Evolutionary conservation across 2,329 filamentous ascomycete genomes (phyloP).

Genomic region (Hypocrella siamensis): DNA sequence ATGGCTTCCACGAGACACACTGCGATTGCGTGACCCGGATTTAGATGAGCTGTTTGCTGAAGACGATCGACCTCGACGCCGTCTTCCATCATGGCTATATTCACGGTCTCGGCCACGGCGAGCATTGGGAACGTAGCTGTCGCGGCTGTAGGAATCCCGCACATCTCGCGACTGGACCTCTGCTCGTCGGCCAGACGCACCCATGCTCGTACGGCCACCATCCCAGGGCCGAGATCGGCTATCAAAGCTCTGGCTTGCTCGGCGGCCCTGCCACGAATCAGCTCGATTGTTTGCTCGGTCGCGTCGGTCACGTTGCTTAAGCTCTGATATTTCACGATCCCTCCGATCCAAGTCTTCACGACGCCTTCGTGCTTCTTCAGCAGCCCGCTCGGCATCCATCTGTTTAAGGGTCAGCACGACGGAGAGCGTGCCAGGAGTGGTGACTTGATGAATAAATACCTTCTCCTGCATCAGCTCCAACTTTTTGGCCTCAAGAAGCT

Average conservation of each 20-base stretch:
- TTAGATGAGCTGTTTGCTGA: conserved; percentile 15
- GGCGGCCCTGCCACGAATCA: conserved; percentile 37
- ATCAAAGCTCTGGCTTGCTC: conserved; percentile 34
- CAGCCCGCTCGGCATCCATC: conserved; percentile 71
- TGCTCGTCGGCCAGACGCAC: conserved; percentile 32
- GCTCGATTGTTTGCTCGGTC: conserved; percentile 35
- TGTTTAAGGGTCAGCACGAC: conserved; percentile 15
- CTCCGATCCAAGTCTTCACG: conserved; percentile 57
- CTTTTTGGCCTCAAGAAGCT: conserved; percentile 92
- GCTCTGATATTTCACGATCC: conserved; percentile 52
- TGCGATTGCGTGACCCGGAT: conserved; percentile 18
- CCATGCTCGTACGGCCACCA: conserved; percentile 26
- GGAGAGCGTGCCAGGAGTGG: too few relatives aligned
- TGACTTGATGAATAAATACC: conserved; percentile 31
- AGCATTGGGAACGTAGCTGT: conserved; percentile 37
- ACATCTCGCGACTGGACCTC: conserved; percentile 25
- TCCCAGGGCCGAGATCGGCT: conserved; percentile 23
- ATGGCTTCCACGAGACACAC: conserved; percentile 14
- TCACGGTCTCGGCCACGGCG: conserved; percentile 24
- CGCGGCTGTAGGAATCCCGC: conserved; percentile 28
- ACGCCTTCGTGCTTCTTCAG: conserved; percentile 56
- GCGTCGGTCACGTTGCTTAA: conserved; percentile 49
- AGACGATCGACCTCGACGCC: conserved; percentile 17
- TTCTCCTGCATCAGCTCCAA: conserved; percentile 88
- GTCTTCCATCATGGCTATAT: conserved; percentile 10